These are phyloP conservation scores for Blastomyces parvus DNA, from an alignment of 2,329 filamentous ascomycete genomes.

Conservation along the genomic window DNA sequence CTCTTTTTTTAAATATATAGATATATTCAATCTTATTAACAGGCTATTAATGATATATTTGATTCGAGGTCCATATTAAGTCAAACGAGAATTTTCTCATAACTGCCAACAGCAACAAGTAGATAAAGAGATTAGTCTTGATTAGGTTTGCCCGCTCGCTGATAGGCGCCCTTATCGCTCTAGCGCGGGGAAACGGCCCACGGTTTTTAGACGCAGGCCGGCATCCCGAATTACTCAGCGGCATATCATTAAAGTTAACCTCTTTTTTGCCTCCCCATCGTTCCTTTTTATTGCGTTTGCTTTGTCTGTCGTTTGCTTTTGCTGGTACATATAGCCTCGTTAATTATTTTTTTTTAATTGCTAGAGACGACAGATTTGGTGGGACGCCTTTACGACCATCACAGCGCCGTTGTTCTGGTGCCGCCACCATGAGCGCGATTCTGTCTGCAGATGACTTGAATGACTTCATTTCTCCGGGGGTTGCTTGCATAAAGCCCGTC, in stretches of 20 bases:
- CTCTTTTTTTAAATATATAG: no score
- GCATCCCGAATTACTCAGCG: not conserved
- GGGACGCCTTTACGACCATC: not conserved
- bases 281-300: not conserved
- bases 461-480: slow-evolving; percentile 96
- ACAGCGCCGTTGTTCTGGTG: not conserved
- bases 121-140: no score
- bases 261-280: not conserved
- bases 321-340: not conserved
- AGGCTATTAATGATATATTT: no score
- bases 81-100: no score
- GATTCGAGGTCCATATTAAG: no score
- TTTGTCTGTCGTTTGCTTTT: not conserved
- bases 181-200: not conserved
- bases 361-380: not conserved
- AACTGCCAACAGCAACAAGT: no score
- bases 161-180: no score
- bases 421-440: slow-evolving; percentile 76
- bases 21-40: no score
- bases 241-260: not conserved
- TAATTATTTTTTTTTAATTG: not conserved
- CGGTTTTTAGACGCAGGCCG: not conserved
- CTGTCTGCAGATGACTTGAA: slow-evolving; percentile 94
- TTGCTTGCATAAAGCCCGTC: slow-evolving; percentile 96
- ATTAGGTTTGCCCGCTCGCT: no score